Percentiles rank a stretch among this genome's conserved stretches.
These are phyloP conservation scores for Silene noctiflora DNA, from an alignment of 179 eudicot species.

Conservation along the genomic window DNA sequence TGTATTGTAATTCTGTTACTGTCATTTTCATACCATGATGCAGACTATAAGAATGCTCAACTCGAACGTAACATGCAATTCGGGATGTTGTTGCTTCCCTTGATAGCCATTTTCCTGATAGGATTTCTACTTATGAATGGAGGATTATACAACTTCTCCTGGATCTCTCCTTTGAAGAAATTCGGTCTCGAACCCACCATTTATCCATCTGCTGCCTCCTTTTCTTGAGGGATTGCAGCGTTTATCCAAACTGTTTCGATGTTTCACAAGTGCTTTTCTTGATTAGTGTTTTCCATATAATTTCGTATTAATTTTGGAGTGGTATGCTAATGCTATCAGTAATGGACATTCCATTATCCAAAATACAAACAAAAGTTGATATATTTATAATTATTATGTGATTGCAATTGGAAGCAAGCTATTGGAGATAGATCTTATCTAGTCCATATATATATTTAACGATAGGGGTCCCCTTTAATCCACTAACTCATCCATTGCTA, in stretches of 20 bases:
- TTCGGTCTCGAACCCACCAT: not conserved
- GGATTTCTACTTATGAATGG: conserved; percentile 36
- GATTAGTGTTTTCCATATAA: too few species aligned
- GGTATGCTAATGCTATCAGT: too few species aligned
- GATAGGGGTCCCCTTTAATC: too few species aligned
- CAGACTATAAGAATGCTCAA: conserved; percentile 24
- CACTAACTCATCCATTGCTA: too few species aligned
- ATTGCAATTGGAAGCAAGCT: not conserved
- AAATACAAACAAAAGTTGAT: not conserved
- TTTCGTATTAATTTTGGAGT: too few species aligned
- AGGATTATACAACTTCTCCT: conserved; percentile 19
- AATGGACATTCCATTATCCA: not conserved
- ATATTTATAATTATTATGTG: not conserved
- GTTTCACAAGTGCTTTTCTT: too few species aligned
- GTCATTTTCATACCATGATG: conserved; percentile 24
- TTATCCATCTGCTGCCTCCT: conserved; percentile 20
- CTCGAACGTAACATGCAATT: conserved; percentile 28
- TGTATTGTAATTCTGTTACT: conserved; percentile 34
- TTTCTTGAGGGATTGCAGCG: conserved; percentile 32
- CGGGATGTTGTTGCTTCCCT: conserved; percentile 25
- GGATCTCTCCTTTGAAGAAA: conserved; percentile 8
- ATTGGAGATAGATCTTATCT: not conserved
- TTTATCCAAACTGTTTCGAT: not conserved
- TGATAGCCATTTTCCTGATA: conserved; percentile 13
- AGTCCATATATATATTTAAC: too few species aligned